These are phyloP conservation scores for Zostera marina DNA, from an alignment of 116 monocot species.

Conservation along the genomic window DNA sequence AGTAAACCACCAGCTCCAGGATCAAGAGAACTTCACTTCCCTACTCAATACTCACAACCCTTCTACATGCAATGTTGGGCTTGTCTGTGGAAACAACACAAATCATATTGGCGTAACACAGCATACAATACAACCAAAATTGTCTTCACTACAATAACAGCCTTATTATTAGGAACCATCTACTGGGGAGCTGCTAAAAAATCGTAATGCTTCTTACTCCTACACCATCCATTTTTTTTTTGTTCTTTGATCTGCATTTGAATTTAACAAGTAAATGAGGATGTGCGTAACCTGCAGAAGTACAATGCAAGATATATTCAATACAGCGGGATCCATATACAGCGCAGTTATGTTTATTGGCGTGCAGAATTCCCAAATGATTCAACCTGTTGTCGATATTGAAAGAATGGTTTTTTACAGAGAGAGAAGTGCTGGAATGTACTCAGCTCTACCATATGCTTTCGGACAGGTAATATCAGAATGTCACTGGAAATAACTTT, in stretches of 20 bases:
- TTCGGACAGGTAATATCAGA: conserved; percentile 39
- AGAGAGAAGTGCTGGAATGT: conserved; percentile 83
- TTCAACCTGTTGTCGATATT: conserved; percentile 63
- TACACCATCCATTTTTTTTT: background rate
- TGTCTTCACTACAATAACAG: conserved; percentile 14
- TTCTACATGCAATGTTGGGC: conserved; percentile 13
- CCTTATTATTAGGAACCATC: conserved; percentile 19
- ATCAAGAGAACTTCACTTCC: conserved; percentile 14
- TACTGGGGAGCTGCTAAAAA: conserved; percentile 16
- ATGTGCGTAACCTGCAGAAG: background rate
- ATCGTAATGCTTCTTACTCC: background rate
- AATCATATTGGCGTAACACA: conserved; percentile 22
- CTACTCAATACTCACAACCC: conserved; percentile 16
- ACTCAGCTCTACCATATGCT: conserved; percentile 75
- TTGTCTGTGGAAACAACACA: conserved; percentile 25
- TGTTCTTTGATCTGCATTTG: background rate
- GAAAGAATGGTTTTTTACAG: conserved; percentile 81
- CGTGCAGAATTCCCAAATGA: conserved; percentile 40
- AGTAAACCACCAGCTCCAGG: conserved; percentile 10
- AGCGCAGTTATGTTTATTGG: conserved; percentile 57
- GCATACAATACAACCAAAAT: conserved; percentile 14
- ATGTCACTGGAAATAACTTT: background rate
- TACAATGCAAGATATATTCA: conserved; percentile 33
- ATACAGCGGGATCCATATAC: conserved; percentile 65
- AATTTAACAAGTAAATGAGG: background rate